Percentiles rank a stretch among this genome's conserved stretches.
phyloP scores from a whole-genome alignment of 176 grass and related monocot genomes.

The Triticum dicoccoides region DNA sequence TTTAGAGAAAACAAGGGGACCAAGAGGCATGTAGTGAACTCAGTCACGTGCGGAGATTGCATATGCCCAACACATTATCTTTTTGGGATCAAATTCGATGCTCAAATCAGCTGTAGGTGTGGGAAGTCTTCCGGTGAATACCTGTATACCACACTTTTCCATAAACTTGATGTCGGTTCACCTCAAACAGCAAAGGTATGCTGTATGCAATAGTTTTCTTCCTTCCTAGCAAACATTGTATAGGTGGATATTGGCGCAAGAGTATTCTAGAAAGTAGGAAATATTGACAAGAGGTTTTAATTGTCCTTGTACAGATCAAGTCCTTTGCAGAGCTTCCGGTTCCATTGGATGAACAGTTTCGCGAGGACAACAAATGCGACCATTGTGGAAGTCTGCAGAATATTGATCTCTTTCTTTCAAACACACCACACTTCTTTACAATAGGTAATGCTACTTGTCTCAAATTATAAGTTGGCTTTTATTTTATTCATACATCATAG shows the following conservation, averaged over 20 bases:
- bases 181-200: constrained; percentile 28
- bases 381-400: constrained; percentile 4
- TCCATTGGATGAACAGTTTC: constrained; percentile 3
- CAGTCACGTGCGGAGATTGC: constrained; percentile 5
- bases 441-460: constrained; percentile 15
- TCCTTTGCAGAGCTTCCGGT: constrained; percentile 13
- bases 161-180: constrained; percentile 13
- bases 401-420: constrained; percentile 1
- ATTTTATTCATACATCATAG: neutral
- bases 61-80: constrained; percentile 24
- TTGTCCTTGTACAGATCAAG: constrained; percentile 20
- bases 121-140: constrained; percentile 1
- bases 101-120: constrained; percentile 9
- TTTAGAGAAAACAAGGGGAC: neutral
- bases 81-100: constrained; percentile 14
- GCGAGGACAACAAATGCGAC: neutral
- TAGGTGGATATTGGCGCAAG: neutral
- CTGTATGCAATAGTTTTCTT: neutral
- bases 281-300: neutral
- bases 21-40: neutral
- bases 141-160: constrained; percentile 2
- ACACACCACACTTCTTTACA: constrained; percentile 26
- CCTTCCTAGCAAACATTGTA: neutral
- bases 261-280: neutral
- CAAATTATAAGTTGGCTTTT: neutral